Base-by-base conservation (phyloP, 306 rosid genomes). In the Lagenaria siceraria region DNA sequence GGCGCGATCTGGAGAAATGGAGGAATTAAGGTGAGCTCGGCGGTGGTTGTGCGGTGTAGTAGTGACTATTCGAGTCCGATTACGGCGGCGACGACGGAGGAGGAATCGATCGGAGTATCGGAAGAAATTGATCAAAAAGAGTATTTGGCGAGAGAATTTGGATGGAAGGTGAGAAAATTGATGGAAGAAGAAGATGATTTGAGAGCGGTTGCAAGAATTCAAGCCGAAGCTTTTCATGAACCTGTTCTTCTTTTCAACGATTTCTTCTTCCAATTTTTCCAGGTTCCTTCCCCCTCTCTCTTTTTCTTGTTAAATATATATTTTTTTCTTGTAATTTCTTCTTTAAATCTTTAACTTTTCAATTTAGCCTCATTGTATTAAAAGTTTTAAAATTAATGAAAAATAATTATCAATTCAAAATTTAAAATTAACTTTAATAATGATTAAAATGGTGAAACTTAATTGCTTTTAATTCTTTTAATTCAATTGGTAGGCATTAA, bases 141-240 rank as follows among this genome's bases (percentile, higher is more conserved):
- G 81, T 78, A 74, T 86, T 83, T 93, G 83, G 90, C 79, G 55
- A 86, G 77, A 65, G 92, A 89, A 46, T 81, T 80, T 78, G 97
- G 93, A 4, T 93, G 98, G 98, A 88, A 78, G 74, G 90, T 91
- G 7, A 93, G 93, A 64, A 87, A 87, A 72, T 82, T 93, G 21
- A 79, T 77, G 35, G 79, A 79, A 80, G 87, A 82, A 36, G 75
- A 69, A 69, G 75, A 89, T 74, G 98, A 93, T 87, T 83, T 89
- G n/a, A 85, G 73, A 40, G 73, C 60, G n/a, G 96, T 88, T 7
- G 88, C 97, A 64, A 77, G 51, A 5, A 81, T 91, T 82, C 98
- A 91, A 75, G 96, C 98, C 36, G 85, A 89, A 84, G 97, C 97
- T 53, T 93, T 93, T 42, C 88, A 93, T 80, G 89, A 78, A 53